Percentiles rank a stretch among this genome's conserved stretches.
phyloP scores from a whole-genome alignment of 768 basidiomycete species.

The Albatrellus ellisii region DNA sequence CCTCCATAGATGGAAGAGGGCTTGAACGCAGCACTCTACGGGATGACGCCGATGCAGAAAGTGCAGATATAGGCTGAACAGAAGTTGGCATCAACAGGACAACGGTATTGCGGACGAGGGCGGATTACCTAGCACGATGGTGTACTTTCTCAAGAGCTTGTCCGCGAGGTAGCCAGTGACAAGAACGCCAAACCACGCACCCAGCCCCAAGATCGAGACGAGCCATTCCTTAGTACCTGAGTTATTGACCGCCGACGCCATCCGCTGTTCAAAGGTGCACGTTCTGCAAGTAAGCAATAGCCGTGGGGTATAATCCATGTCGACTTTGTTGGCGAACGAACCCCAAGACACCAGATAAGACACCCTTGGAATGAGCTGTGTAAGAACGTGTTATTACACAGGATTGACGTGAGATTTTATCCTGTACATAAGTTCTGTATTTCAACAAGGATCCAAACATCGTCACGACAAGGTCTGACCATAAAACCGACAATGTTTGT shows the following conservation, averaged over 20 bases:
- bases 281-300: too few species aligned
- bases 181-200: conserved; percentile 67
- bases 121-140: conserved; percentile 41
- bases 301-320: neutral
- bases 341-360: conserved; percentile 67
- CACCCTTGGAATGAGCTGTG: conserved; percentile 65
- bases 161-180: conserved; percentile 64
- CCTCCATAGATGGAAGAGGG: conserved; percentile 58
- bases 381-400: too few species aligned
- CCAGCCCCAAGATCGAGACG: conserved; percentile 60
- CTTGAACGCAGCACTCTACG: conserved; percentile 46
- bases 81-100: neutral
- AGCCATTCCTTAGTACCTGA: conserved; percentile 53
- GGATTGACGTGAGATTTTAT: too few species aligned
- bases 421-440: conserved; percentile 25
- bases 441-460: neutral
- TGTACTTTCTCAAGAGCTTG: conserved; percentile 59
- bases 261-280: conserved; percentile 36
- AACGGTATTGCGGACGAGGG: neutral
- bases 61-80: too few species aligned
- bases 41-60: conserved; percentile 46
- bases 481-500: conserved; percentile 36
- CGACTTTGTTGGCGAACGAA: conserved; percentile 22
- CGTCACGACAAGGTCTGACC: conserved; percentile 23
- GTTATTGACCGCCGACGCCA: conserved; percentile 40